phyloP scores from a whole-genome alignment of 2,329 filamentous ascomycete genomes.

The Ophiocordyceps camponoti-saundersi region DNA sequence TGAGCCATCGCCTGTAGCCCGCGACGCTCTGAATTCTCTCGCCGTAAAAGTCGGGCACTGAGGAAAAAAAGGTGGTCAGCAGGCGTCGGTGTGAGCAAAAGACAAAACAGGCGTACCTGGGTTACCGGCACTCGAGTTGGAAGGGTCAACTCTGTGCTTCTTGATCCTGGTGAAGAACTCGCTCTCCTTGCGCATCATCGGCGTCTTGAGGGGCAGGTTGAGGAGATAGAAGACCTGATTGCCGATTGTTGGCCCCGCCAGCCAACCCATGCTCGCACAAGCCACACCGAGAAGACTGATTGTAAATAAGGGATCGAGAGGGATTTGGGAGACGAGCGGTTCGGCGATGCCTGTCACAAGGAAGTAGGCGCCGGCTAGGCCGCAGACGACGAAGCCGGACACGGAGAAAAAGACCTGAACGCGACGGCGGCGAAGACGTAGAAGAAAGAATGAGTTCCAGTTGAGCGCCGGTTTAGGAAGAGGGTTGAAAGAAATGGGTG shows the following conservation, averaged over 20 bases:
- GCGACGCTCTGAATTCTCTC: conserved; percentile 92
- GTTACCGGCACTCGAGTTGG: conserved; percentile 74
- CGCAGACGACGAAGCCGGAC: conserved; percentile 42
- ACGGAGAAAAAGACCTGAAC: conserved; percentile 70
- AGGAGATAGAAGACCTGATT: conserved; percentile 62
- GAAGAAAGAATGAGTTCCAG: conserved; percentile 87
- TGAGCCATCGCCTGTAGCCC: conserved; percentile 88
- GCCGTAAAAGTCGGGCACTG: conserved; percentile 90
- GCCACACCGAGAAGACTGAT: conserved; percentile 65
- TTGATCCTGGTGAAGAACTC: conserved; percentile 87
- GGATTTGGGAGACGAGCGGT: conserved; percentile 50
- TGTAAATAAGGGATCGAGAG: conserved; percentile 75
- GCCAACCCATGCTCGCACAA: conserved; percentile 70
- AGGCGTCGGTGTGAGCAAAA: neutral
- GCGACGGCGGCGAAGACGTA: conserved; percentile 70
- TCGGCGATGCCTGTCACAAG: conserved; percentile 60
- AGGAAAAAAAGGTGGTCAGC: conserved; percentile 5
- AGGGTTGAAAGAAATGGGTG: neutral
- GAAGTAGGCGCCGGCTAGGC: conserved; percentile 44
- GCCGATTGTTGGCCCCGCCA: conserved; percentile 69
- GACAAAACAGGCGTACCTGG: conserved; percentile 32
- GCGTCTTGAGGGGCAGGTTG: conserved; percentile 51
- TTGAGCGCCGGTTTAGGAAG: conserved; percentile 27
- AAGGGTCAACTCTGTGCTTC: conserved; percentile 81
- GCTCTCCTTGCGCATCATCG: conserved; percentile 79